Evolutionary conservation across 2,329 filamentous ascomycete species (phyloP).

Genomic region (Anthostomella pinea): DNA sequence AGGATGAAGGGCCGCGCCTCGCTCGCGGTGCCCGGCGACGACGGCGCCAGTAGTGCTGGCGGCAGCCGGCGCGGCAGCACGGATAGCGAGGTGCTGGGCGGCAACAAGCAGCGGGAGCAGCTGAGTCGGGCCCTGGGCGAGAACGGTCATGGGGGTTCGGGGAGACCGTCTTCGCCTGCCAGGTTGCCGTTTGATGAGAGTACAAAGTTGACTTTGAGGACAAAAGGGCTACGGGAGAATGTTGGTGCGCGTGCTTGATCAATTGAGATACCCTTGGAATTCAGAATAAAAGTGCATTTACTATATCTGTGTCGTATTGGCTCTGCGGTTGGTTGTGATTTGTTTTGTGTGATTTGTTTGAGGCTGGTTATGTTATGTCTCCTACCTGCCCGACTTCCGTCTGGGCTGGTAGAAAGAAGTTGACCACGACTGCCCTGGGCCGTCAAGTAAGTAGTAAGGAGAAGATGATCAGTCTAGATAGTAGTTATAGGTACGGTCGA

Average conservation of each 20-base stretch:
- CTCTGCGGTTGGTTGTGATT: too few relatives aligned
- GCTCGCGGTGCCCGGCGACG: conserved; percentile 17
- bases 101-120: conserved; percentile 39
- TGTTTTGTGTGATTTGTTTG: too few relatives aligned
- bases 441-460: too few relatives aligned
- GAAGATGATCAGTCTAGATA: too few relatives aligned
- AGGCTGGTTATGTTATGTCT: too few relatives aligned
- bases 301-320: too few relatives aligned
- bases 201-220: conserved; percentile 50
- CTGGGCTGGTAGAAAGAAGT: too few relatives aligned
- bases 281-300: too few relatives aligned
- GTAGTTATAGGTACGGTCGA: too few relatives aligned
- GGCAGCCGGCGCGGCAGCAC: conserved; percentile 32
- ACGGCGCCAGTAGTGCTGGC: conserved; percentile 38
- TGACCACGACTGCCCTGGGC: too few relatives aligned
- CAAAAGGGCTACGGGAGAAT: conserved; percentile 55
- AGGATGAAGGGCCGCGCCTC: conserved; percentile 37
- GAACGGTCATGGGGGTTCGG: conserved; percentile 4
- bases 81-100: conserved; percentile 30
- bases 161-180: conserved; percentile 19
- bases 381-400: too few relatives aligned
- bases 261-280: too few relatives aligned
- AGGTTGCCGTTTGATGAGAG: conserved; percentile 47
- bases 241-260: conserved; percentile 31
- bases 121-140: conserved; percentile 36